A percentile compares a stretch with the other conserved stretches of the same genome.
Evolutionary conservation across 2,329 filamentous ascomycete genomes (phyloP).

Genomic region (Xylaria multiplex): DNA sequence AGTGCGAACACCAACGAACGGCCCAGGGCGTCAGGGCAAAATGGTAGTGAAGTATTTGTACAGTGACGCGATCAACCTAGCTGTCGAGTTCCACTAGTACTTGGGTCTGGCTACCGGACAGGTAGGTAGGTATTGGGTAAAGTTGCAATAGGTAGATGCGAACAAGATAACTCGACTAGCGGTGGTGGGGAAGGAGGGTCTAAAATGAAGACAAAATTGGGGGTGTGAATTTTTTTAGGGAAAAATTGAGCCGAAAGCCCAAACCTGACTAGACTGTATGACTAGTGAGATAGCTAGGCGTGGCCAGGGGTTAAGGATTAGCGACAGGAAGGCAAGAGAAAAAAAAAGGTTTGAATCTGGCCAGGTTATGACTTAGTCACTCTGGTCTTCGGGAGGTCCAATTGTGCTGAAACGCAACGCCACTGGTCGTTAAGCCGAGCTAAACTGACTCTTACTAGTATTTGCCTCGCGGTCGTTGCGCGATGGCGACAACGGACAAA

Average conservation of each 20-base stretch:
- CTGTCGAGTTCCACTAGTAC: conserved; percentile 28
- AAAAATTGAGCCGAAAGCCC: conserved; percentile 40
- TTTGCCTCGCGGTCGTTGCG: conserved; percentile 36
- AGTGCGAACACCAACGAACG: conserved; percentile 11
- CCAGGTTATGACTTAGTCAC: conserved; percentile 43
- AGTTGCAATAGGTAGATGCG: conserved; percentile 26
- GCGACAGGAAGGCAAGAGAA: conserved; percentile 38
- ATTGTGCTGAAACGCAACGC: conserved; percentile 35
- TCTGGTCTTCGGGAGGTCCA: conserved; percentile 38
- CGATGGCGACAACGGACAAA: conserved; percentile 33
- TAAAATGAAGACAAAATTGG: conserved; percentile 45
- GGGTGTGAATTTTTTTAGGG: conserved; percentile 31
- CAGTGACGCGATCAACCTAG: conserved; percentile 33
- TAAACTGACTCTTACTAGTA: conserved; percentile 46
- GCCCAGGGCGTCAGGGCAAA: conserved; percentile 15
- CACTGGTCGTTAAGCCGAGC: conserved; percentile 42
- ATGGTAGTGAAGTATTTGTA: conserved; percentile 22
- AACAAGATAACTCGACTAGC: conserved; percentile 36
- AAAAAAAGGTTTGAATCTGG: conserved; percentile 38
- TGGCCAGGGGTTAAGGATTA: conserved; percentile 45
- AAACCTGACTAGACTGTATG: conserved; percentile 44
- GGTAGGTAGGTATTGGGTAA: conserved; percentile 22
- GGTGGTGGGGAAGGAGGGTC: conserved; percentile 38
- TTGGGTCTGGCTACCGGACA: conserved; percentile 17
- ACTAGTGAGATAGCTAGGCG: conserved; percentile 42